Base-by-base conservation (phyloP, 805 yeast species). In the Yarrowia sp. region DNA sequence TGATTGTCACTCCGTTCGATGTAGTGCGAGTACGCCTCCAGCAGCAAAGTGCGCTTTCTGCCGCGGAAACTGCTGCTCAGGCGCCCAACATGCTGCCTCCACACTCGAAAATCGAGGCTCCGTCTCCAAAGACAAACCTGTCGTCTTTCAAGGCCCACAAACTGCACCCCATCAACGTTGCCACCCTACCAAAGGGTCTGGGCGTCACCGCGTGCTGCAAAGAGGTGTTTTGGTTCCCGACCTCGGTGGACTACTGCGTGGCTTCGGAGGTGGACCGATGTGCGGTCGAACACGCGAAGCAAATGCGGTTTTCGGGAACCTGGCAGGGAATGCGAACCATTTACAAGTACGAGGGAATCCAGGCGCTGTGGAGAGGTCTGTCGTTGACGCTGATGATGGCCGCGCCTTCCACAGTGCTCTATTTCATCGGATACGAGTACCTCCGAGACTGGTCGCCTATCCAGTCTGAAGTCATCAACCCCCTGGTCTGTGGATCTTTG, bases 341-440 rank as follows among this genome's bases (percentile, higher is more conserved):
- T 53, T 83, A 87, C 3, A 78, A 82, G 40, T 81, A 84, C 35
- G 99, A 95, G 78, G 99, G 99, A 0, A 36, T 86, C 0, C 63
- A 82, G 0, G 88, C 97, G 0, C 80, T 95, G 16, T 95, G 97
- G 94, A 82, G 98, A 67, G 99, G 99, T 0, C 82, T 95, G 9
- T 85, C 94, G 0, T 77, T 94, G 40, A 91, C 97, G 0, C 79
- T 95, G 19, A 53, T 75, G 15, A 95, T 95, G 97, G 91, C 97
- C 0, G 83, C 93, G 0, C 99, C 99, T 1, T 85, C 97, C 0
- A 95, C 94, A 73, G 90, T 95, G 70, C 93, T 95, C 7, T 95
- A 95, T 77, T 95, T 92, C 79, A 90, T 96, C 1, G 97, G 98
- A 0, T 95, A 95, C 77, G 99, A 95, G 73, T 85, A 89, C 70